Evolutionary conservation across 192 early-diverging fungal species (phyloP), one percentile per base, ranked within the genome.

Genomic region (Blastocladiella britannica): DNA sequence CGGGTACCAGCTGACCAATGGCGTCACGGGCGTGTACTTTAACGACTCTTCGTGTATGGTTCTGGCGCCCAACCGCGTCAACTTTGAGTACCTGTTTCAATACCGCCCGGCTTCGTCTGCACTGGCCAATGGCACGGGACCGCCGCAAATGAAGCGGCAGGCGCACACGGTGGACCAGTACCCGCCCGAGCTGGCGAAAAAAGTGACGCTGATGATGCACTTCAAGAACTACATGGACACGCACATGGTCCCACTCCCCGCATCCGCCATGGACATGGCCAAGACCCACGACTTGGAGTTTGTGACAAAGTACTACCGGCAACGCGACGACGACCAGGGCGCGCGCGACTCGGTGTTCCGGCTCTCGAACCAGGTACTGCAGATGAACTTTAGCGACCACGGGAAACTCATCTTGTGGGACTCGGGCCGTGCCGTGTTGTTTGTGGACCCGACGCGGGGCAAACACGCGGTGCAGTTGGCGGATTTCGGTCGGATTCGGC

Each of bases 41-140:
- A 95, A 95, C 54, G 93, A 97, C 67, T 76, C 78, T 27, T 88
- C 85, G 5, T 87, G 78, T 12, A 66, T 93, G 25, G 68, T 77
- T 2, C 58, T 86, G 25, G 71, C 79, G 18, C 66, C 77, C 3
- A 72, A 86, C 56, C 66, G 62, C 28, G 53, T 57, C 22, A 47
- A 28, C 8, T 27, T 59, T 31, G 58, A 59, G 28, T 52, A 59
- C 29, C 28, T 59, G 5, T 59, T 53, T n/a, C 53, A 52, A 18
- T 51, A 52, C 26, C 58, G 51, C 25, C n/a, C n/a, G n/a, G n/a
- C n/a, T n/a, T n/a, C n/a, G n/a, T n/a, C n/a, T n/a, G n/a, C n/a
- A n/a, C n/a, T n/a, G n/a, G 28, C 51, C 51, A 29, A 59, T n/a
- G 4, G 51, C n/a, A 51, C 29, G 28, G 53, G 29, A 26, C 29